Percentiles rank a stretch among this genome's conserved stretches.
Conservation (phyloP, 2,329 filamentous ascomycete genomes). For the Hirsutella minnesotensis region DNA sequence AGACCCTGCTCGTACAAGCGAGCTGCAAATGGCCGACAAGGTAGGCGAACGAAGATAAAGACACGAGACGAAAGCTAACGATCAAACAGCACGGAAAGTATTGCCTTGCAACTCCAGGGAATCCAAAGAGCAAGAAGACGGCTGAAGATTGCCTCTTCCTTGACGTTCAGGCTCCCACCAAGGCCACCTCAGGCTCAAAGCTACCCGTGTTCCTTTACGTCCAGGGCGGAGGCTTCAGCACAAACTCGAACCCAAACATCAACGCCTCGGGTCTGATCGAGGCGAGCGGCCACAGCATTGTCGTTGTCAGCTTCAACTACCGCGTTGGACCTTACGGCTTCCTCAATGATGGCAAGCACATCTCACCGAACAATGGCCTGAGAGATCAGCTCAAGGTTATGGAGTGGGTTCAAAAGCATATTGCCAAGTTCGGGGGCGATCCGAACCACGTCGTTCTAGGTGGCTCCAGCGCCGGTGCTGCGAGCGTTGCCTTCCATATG, state of each 20-base stretch:
- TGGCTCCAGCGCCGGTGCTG: slow-evolving; percentile 57
- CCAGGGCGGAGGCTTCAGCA: slow-evolving; percentile 50
- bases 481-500: slow-evolving; percentile 52
- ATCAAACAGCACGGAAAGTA: slow-evolving; percentile 2
- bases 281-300: slow-evolving; percentile 44
- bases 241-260: slow-evolving; percentile 34
- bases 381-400: slow-evolving; percentile 59
- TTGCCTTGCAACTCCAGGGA: slow-evolving; percentile 18
- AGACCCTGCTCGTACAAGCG: slow-evolving; percentile 39
- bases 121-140: slow-evolving; percentile 13
- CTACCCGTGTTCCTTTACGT: slow-evolving; percentile 52
- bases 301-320: slow-evolving; percentile 67
- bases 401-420: slow-evolving; percentile 57
- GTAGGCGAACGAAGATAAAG: slow-evolving; percentile 20
- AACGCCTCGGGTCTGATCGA: slow-evolving; percentile 50
- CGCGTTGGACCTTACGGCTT: slow-evolving; percentile 67
- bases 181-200: slow-evolving; percentile 32
- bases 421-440: slow-evolving; percentile 56
- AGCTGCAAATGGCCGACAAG: slow-evolving; percentile 40
- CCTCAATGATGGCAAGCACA: slow-evolving; percentile 44
- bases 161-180: slow-evolving; percentile 48
- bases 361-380: slow-evolving; percentile 56
- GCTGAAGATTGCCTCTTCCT: slow-evolving; percentile 61
- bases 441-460: slow-evolving; percentile 55
- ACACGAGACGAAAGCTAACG: too few relatives aligned